Percentiles rank a stretch among this genome's conserved stretches.
Evolutionary conservation across 1,284 basidiomycete genomes (phyloP).

Genomic region (Tranzscheliella williamsii): DNA sequence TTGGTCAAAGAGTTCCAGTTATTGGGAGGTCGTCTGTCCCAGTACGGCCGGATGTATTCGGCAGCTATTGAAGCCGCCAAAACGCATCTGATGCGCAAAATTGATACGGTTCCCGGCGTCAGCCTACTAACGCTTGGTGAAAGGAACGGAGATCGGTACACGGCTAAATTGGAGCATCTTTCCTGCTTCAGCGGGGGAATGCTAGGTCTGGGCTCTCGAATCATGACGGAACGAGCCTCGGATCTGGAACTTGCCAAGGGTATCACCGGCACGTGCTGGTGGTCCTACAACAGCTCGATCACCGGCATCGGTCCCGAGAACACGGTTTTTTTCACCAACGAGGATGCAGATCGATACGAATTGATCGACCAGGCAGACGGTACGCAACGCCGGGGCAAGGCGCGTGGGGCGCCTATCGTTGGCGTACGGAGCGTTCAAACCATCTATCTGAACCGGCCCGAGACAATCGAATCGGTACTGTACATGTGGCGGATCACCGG

Average conservation of each 20-base stretch:
- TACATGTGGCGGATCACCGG: constrained; percentile 67
- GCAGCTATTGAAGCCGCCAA: constrained; percentile 63
- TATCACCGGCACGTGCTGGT: constrained; percentile 66
- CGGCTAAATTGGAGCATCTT: constrained; percentile 60
- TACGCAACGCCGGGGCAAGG: constrained; percentile 30
- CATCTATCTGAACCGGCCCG: constrained; percentile 63
- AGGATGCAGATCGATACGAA: constrained; percentile 48
- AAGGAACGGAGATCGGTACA: constrained; percentile 11
- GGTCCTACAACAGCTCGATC: constrained; percentile 61
- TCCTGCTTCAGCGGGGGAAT: constrained; percentile 67
- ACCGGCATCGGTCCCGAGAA: constrained; percentile 59
- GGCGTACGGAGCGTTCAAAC: constrained; percentile 40
- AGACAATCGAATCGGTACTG: constrained; percentile 67
- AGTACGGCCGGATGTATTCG: constrained; percentile 65
- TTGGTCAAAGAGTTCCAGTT: constrained; percentile 66
- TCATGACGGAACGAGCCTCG: constrained; percentile 61
- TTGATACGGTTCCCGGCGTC: constrained; percentile 62
- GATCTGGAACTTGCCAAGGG: constrained; percentile 63
- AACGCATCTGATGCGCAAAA: constrained; percentile 61
- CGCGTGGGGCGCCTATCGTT: constrained; percentile 52
- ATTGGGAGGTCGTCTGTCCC: constrained; percentile 62
- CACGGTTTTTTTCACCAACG: constrained; percentile 42
- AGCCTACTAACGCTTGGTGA: constrained; percentile 59
- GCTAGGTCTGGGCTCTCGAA: constrained; percentile 65
- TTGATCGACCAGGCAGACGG: constrained; percentile 30